Base-by-base conservation (phyloP, 2,329 filamentous ascomycete genomes). In the Aspergillus oerlinghausenensis region DNA sequence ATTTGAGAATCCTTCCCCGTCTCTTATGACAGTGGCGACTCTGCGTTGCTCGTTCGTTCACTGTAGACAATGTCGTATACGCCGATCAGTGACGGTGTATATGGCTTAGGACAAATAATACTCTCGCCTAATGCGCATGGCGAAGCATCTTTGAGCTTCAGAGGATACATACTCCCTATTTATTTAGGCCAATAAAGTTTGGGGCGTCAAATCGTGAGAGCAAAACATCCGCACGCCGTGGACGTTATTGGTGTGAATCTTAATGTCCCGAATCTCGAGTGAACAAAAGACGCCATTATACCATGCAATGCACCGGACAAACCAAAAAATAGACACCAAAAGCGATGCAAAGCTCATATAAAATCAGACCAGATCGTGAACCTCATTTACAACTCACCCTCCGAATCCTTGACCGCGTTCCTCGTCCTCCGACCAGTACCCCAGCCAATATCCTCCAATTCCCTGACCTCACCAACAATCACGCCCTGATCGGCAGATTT, bases 361-460 rank as follows among this genome's bases (percentile, higher is more conserved):
- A 45, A 19, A 21, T 9, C 21, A 23, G 21, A 43, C 6, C 8
- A 45, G 42, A 23, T 23, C 42, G 23, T 45, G 17, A 45, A 45
- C 19, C 19, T 14, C 23, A 25, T 47, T 25, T 47, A 47, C 43
- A 47, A 14, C 11, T 55, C 56, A 38, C 61, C 56, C 55, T 66
- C 64, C 17, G 63, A 55, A 25, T 52, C 50, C 53, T 66, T 71
- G 26, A 60, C 55, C 42, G 66, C 64, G 28, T 70, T 68, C 54
- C 71, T 68, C 8, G 73, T 76, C 50, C 72, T 68, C 52, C 73
- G 65, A 26, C 70, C 66, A 59, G 65, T 65, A 1, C 67, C 69
- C 72, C 72, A 73, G 14, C 71, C 69, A 23, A 62, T 54, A 58
- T 69, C 61, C 55, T 73, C 72, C 21, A 73, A 49, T 42, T 75